Conservation (phyloP, 805 yeast genomes). For the Phaffomyces thermotolerans region DNA sequence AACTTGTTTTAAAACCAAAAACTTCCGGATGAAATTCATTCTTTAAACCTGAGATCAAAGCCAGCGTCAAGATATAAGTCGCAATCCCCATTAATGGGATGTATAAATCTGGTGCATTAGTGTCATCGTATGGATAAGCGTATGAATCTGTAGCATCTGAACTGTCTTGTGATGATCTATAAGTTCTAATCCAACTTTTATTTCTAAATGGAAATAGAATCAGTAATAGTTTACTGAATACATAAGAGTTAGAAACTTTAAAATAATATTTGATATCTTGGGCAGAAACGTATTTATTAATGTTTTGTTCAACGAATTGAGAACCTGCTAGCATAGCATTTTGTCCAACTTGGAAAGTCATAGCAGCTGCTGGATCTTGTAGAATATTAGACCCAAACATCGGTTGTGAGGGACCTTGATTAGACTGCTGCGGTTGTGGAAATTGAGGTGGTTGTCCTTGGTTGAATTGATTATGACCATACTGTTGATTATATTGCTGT, state of each 20-base stretch:
- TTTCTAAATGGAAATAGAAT: conserved; percentile 83
- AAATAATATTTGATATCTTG: conserved; percentile 75
- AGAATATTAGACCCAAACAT: conserved; percentile 32
- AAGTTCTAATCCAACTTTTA: conserved; percentile 69
- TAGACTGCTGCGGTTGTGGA: conserved; percentile 23
- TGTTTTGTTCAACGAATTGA: conserved; percentile 60
- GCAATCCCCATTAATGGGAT: conserved; percentile 90
- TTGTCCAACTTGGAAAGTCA: conserved; percentile 86
- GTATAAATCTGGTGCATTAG: conserved; percentile 94
- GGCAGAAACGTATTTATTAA: conserved; percentile 41
- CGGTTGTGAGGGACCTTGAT: conserved; percentile 11
- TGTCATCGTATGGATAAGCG: conserved; percentile 77
- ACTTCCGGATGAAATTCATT: conserved; percentile 92
- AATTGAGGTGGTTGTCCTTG: conserved; percentile 20
- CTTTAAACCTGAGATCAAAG: conserved; percentile 74
- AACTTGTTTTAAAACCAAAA: conserved; percentile 79
- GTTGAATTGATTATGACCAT: conserved; percentile 21
- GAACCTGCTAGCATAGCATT: conserved; percentile 78
- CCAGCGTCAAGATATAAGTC: conserved; percentile 80
- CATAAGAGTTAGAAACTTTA: conserved; percentile 87
- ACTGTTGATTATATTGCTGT: not conserved
- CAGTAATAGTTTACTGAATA: conserved; percentile 59
- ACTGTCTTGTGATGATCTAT: conserved; percentile 24
- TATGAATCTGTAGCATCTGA: conserved; percentile 27
- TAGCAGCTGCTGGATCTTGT: conserved; percentile 71